These are phyloP conservation scores for Secale cereale DNA, from an alignment of 176 grass and related monocot species.

Conservation along the genomic window DNA sequence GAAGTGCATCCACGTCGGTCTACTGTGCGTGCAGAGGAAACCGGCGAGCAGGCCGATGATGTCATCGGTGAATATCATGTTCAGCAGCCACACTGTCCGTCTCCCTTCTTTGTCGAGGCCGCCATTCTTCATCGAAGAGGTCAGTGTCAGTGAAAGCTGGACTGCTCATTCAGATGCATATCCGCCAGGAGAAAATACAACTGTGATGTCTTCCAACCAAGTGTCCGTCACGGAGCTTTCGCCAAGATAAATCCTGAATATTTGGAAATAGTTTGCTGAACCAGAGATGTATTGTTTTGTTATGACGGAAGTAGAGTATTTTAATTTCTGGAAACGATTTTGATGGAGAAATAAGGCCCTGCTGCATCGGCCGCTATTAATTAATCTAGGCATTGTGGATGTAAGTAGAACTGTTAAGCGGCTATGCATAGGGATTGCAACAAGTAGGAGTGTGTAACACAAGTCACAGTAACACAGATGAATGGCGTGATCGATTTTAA, in stretches of 20 bases:
- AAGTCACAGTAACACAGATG: too few species aligned
- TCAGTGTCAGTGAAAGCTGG: neutral
- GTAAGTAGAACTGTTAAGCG: too few species aligned
- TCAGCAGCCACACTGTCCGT: slow-evolving; percentile 35
- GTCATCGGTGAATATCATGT: slow-evolving; percentile 48
- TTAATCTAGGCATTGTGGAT: too few species aligned
- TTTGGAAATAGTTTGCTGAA: neutral
- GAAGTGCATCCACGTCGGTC: slow-evolving; percentile 41
- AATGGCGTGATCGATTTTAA: too few species aligned
- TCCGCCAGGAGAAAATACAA: neutral
- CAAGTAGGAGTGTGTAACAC: too few species aligned
- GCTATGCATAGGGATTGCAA: too few species aligned
- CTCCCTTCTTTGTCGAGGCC: slow-evolving; percentile 34
- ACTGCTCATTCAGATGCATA: neutral
- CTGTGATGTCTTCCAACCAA: slow-evolving; percentile 10
- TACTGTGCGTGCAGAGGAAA: slow-evolving; percentile 61
- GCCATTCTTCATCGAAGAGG: slow-evolving; percentile 27
- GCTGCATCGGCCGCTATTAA: too few species aligned
- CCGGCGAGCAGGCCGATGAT: slow-evolving; percentile 39
- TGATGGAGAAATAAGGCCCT: too few species aligned
- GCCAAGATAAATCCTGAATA: slow-evolving; percentile 17
- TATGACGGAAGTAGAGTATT: too few species aligned
- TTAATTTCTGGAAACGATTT: too few species aligned
- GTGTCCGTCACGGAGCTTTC: slow-evolving; percentile 30
- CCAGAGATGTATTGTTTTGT: neutral